Conservation (phyloP, 768 basidiomycete species). For the Amylocystis lapponica region DNA sequence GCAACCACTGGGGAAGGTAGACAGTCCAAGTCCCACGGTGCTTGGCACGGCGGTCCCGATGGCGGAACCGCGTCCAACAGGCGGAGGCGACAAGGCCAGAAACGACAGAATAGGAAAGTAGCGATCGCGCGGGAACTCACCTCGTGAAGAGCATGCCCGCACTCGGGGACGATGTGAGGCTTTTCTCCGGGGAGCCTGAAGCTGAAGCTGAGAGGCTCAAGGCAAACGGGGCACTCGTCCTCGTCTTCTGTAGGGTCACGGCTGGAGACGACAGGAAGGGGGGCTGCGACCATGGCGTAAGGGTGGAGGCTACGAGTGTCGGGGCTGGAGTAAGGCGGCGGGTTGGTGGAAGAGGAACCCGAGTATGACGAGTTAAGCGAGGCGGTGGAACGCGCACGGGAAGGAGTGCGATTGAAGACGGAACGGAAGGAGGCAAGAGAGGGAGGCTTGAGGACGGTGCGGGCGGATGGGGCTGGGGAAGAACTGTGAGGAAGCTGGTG, state of each 20-base stretch:
- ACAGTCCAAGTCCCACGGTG: too few species aligned
- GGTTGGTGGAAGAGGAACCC: constrained; percentile 20
- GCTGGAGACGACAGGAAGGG: constrained; percentile 67
- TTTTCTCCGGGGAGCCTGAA: constrained; percentile 95
- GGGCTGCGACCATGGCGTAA: constrained; percentile 57
- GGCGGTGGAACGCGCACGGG: constrained; percentile 39
- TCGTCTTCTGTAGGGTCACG: constrained; percentile 61
- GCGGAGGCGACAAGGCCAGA: neutral
- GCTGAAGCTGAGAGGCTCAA: constrained; percentile 89
- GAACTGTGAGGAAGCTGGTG: constrained; percentile 4
- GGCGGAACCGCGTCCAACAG: neutral
- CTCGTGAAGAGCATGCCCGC: constrained; percentile 97
- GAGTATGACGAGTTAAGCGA: constrained; percentile 45
- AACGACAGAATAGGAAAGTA: neutral
- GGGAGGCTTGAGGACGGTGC: constrained; percentile 1
- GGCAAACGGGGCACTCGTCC: constrained; percentile 93
- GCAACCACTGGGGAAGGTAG: too few species aligned
- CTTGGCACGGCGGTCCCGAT: constrained; percentile 5
- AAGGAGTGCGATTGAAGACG: constrained; percentile 44
- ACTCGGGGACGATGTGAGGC: constrained; percentile 95
- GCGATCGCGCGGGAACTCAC: constrained; percentile 32
- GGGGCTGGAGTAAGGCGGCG: constrained; percentile 28
- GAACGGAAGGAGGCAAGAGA: constrained; percentile 37
- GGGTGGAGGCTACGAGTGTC: constrained; percentile 41
- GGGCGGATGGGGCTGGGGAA: neutral